Conservation (phyloP, 2,329 filamentous ascomycete species). For the Eutypella sp. region DNA sequence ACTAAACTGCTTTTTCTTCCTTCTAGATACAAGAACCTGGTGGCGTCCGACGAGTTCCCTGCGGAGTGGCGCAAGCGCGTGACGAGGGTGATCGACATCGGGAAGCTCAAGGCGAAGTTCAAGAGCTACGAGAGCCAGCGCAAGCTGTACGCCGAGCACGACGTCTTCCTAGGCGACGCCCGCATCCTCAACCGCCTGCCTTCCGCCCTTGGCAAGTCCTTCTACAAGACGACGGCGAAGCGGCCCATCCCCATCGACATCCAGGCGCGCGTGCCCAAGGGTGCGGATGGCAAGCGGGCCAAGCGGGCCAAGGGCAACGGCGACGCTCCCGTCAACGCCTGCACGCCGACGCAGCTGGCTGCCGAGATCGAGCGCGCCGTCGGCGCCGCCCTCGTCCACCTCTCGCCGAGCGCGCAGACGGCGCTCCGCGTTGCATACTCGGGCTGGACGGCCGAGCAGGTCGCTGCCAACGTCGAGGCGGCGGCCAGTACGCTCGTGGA, state of each 20-base stretch:
- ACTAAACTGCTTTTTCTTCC: conserved; percentile 37
- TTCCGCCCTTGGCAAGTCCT: conserved; percentile 79
- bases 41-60: conserved; percentile 70
- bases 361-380: conserved; percentile 78
- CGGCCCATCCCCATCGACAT: conserved; percentile 80
- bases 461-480: conserved; percentile 75
- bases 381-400: conserved; percentile 70
- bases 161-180: conserved; percentile 91
- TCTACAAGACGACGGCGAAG: conserved; percentile 81
- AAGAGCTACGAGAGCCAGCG: conserved; percentile 82
- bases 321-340: conserved; percentile 33
- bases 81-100: conserved; percentile 72
- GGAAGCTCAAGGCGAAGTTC: conserved; percentile 78
- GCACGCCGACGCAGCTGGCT: conserved; percentile 62
- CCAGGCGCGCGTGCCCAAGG: conserved; percentile 55
- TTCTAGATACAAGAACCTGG: conserved; percentile 71
- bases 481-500: conserved; percentile 66
- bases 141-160: conserved; percentile 79
- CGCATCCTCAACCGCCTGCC: conserved; percentile 73
- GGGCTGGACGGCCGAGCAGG: conserved; percentile 66
- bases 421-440: conserved; percentile 75
- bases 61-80: conserved; percentile 61
- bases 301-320: conserved; percentile 47
- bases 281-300: conserved; percentile 48
- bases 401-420: conserved; percentile 74